phyloP scores from a whole-genome alignment of 805 yeast genomes.

The Candida sanyiensis region DNA sequence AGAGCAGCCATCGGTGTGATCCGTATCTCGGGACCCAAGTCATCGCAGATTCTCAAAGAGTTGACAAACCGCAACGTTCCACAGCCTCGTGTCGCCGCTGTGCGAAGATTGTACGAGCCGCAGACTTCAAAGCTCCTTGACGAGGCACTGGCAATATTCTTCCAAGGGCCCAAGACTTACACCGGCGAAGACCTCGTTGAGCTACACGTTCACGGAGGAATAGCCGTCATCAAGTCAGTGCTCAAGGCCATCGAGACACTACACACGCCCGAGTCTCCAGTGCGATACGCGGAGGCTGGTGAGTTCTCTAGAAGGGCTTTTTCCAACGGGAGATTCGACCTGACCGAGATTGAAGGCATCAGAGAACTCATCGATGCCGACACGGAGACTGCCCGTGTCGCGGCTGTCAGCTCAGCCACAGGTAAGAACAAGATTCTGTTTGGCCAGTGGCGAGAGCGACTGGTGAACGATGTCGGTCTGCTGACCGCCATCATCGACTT shows the following conservation, averaged over 20 bases:
- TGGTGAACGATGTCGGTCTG: conserved; percentile 64
- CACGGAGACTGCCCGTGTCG: conserved; percentile 78
- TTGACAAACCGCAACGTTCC: conserved; percentile 44
- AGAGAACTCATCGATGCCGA: conserved; percentile 88
- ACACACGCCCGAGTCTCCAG: conserved; percentile 41
- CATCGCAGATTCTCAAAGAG: conserved; percentile 31
- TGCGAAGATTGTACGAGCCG: conserved; percentile 51
- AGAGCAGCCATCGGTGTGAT: conserved; percentile 84
- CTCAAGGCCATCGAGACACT: conserved; percentile 51
- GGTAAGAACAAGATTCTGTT: conserved; percentile 60
- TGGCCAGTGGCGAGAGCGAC: conserved; percentile 56
- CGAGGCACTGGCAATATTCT: conserved; percentile 66
- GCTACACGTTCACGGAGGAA: conserved; percentile 91
- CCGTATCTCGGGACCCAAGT: conserved; percentile 71
- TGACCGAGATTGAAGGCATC: conserved; percentile 88
- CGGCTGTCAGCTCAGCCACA: conserved; percentile 66
- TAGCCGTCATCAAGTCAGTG: conserved; percentile 71
- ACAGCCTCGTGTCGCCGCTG: conserved; percentile 46
- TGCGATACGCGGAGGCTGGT: conserved; percentile 87
- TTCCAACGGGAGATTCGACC: conserved; percentile 73
- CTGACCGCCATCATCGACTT: conserved; percentile 89
- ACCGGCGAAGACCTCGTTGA: conserved; percentile 93
- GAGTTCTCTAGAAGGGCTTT: conserved; percentile 89
- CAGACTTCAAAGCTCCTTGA: conserved; percentile 47
- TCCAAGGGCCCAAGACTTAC: conserved; percentile 69